Percentiles rank a stretch among this genome's conserved stretches.
These are phyloP conservation scores for Diaporthe destruens DNA, from an alignment of 2,329 filamentous ascomycete species.

Conservation along the genomic window DNA sequence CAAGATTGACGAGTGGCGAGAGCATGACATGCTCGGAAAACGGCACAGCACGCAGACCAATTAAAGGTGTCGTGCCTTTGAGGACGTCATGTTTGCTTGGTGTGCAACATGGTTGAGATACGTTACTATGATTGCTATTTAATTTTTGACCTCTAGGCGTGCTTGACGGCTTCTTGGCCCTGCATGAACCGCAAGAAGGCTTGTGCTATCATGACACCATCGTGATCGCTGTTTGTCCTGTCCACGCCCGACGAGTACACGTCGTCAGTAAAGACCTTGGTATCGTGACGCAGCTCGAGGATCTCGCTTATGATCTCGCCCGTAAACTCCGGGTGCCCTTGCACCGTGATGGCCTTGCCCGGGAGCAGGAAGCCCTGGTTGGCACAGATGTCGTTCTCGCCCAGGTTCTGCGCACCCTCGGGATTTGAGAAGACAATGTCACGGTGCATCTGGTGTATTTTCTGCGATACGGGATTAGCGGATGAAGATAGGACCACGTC, in stretches of 20 bases:
- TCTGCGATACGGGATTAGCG: background rate
- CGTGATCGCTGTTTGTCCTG: slow-evolving; percentile 76
- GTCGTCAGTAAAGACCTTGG: slow-evolving; percentile 78
- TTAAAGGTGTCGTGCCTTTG: background rate
- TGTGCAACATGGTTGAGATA: background rate
- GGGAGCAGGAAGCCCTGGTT: slow-evolving; percentile 85
- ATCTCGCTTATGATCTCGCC: slow-evolving; percentile 78
- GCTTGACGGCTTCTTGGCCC: slow-evolving; percentile 48
- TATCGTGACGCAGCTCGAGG: slow-evolving; percentile 71
- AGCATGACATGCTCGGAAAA: background rate
- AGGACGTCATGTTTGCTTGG: background rate
- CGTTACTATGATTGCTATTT: slow-evolving; percentile 3
- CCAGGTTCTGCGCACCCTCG: slow-evolving; percentile 71
- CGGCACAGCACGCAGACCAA: background rate
- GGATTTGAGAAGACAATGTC: slow-evolving; percentile 79
- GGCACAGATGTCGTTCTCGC: slow-evolving; percentile 73
- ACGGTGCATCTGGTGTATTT: slow-evolving; percentile 87
- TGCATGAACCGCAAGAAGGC: slow-evolving; percentile 83
- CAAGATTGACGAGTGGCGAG: background rate
- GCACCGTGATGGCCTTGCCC: slow-evolving; percentile 77
- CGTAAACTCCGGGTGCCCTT: slow-evolving; percentile 90
- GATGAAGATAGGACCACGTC: background rate
- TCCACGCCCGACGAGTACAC: slow-evolving; percentile 76
- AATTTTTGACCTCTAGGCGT: slow-evolving; percentile 12
- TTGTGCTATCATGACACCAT: slow-evolving; percentile 80